A percentile compares a stretch with the other conserved stretches of the same genome.
These are phyloP conservation scores for Kwoniella botswanensis DNA, from an alignment of 768 basidiomycete genomes.

Conservation along the genomic window DNA sequence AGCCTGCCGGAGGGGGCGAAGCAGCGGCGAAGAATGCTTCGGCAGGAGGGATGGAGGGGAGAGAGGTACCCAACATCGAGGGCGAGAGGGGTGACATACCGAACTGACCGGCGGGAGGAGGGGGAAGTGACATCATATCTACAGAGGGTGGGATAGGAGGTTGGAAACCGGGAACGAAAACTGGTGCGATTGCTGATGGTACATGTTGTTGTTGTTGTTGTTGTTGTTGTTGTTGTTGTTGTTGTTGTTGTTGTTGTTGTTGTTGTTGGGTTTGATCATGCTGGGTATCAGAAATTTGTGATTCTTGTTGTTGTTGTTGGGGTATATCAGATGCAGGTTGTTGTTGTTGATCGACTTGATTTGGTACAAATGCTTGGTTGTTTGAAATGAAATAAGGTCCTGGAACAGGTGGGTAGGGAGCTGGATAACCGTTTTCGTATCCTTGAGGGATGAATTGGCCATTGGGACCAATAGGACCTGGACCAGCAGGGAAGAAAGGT, in stretches of 20 bases:
- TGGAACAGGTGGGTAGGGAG: slow-evolving; percentile 26
- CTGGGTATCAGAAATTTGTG: slow-evolving; percentile 21
- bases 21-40: slow-evolving; percentile 49
- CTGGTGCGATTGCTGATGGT: slow-evolving; percentile 31
- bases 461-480: slow-evolving; percentile 11
- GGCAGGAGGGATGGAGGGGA: slow-evolving; percentile 47
- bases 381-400: slow-evolving; percentile 23
- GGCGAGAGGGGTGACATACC: slow-evolving; percentile 48
- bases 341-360: slow-evolving; percentile 21
- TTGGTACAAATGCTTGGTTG: slow-evolving; percentile 24
- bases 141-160: slow-evolving; percentile 10
- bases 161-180: slow-evolving; percentile 33
- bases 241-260: slow-evolving; percentile 23
- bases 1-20: slow-evolving; percentile 33
- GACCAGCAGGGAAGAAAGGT: slow-evolving; percentile 32
- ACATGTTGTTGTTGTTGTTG: slow-evolving; percentile 23
- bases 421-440: slow-evolving; percentile 36
- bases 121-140: slow-evolving; percentile 30
- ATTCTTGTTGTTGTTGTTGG: slow-evolving; percentile 31
- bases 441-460: slow-evolving; percentile 27
- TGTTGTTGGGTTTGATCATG: slow-evolving; percentile 26
- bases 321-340: slow-evolving; percentile 28
- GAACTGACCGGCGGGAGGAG: slow-evolving; percentile 34
- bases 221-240: slow-evolving; percentile 30
- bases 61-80: slow-evolving; percentile 42